Evolutionary conservation across 208 protist genomes (phyloP), one percentile per base, ranked within the genome.

Genomic region (Acanthamoeba lenticulata): DNA sequence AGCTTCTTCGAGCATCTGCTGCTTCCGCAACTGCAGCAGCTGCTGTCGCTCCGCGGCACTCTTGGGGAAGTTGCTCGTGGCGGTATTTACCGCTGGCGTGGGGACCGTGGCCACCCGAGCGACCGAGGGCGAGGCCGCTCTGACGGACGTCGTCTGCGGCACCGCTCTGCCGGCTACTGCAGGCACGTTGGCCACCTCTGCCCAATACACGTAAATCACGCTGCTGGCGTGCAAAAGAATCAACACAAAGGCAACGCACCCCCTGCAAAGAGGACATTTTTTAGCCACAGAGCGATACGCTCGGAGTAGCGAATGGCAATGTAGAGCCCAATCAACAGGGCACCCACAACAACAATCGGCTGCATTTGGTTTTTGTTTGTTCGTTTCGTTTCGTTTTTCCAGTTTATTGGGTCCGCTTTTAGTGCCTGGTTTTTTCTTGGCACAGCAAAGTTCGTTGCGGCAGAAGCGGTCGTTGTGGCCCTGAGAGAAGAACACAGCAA

Each of bases 1-100:
- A n/a, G 72, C 72, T n/a, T 83, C 72, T 29, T 83, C 72, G 72
- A 83, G 11, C 72, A 83, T 83, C 40, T 83, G 72, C 72, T 83
- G 72, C 72, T 83, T 83, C 21, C 72, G 34, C 21, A 34, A 19
- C 72, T 83, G 72, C 40, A 83, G 72, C n/a, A 83, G 72, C 72
- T 83, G 72, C 72, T 83, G 72, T 49, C 72, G 72, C 38, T 83
- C 38, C 40, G 44, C 72, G 38, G 72, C 72, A 13, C 27, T 83
- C 72, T 83, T 83, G 40, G 72, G 72, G 13, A 83, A 83, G 72
- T 83, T 83, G 40, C 13, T 38, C 6, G 34, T n/a, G 4, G 6
- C 40, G 0, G n/a, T 34, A 7, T 7, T 24, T 72, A 24, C 62
- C n/a, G 36, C 72, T 13, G 6, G 38, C 3, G 29, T 36, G n/a